These are phyloP conservation scores for Diaporthe helianthi DNA, from an alignment of 2,329 filamentous ascomycete genomes.

Conservation along the genomic window DNA sequence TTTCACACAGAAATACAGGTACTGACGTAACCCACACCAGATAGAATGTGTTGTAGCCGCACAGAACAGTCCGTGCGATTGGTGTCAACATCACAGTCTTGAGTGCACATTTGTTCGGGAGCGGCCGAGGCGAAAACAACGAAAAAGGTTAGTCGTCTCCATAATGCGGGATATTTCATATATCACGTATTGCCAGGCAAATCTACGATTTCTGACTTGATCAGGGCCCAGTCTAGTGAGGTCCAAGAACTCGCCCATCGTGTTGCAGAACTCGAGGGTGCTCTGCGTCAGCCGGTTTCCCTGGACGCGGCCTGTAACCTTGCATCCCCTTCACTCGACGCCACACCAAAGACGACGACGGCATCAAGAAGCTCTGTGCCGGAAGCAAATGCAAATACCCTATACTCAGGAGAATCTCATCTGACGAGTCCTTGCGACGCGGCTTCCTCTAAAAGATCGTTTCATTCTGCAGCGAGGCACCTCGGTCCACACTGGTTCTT, in stretches of 20 bases:
- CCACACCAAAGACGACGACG: neutral
- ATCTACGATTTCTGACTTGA: neutral
- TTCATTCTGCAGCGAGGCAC: neutral
- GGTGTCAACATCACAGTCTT: conserved; percentile 4
- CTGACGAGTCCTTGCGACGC: neutral
- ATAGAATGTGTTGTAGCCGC: neutral
- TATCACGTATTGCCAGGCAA: neutral
- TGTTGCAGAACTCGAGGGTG: conserved; percentile 1
- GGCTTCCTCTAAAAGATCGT: neutral
- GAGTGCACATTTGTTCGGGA: neutral
- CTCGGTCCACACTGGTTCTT: conserved; percentile 3
- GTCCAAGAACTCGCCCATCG: neutral
- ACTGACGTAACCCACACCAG: neutral
- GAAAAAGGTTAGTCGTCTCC: neutral
- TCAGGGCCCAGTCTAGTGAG: neutral
- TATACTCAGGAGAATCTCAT: neutral
- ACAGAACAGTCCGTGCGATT: neutral
- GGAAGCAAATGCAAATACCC: neutral
- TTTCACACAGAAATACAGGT: neutral
- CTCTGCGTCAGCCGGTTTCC: neutral
- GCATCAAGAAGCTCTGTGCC: neutral
- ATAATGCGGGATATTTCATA: neutral
- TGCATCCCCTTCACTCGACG: neutral
- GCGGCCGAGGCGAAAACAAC: neutral
- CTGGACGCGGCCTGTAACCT: neutral